phyloP scores from a whole-genome alignment of 139 green algal genomes.

The Pseudopediastrum boryanum region DNA sequence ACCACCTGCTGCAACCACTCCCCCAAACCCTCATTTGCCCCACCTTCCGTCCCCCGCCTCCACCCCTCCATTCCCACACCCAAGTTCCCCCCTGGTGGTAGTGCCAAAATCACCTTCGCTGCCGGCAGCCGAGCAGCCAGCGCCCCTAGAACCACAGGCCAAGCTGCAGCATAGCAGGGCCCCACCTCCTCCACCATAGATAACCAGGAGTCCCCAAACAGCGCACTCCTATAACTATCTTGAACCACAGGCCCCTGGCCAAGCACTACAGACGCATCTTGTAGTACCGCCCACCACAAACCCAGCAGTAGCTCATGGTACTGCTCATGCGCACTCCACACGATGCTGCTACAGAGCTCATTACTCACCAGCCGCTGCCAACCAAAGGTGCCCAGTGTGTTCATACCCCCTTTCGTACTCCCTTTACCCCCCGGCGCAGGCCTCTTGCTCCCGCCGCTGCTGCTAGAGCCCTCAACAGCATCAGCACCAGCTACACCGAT shows the following conservation, averaged over 20 bases:
- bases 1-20: neutral
- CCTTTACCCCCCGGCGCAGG: neutral
- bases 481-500: neutral
- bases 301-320: conserved; percentile 39
- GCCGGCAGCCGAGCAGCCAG: conserved; percentile 32
- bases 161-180: conserved; percentile 35
- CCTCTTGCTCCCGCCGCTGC: neutral
- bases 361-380: too few relatives aligned
- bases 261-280: conserved; percentile 63
- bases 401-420: conserved; percentile 16
- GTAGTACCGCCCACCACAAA: conserved; percentile 60
- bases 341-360: conserved; percentile 34
- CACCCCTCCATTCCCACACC: conserved; percentile 26
- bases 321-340: conserved; percentile 38
- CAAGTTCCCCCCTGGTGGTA: neutral
- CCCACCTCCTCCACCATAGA: conserved; percentile 7
- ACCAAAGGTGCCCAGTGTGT: too few relatives aligned
- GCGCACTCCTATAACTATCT: conserved; percentile 44
- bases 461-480: neutral
- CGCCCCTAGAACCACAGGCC: conserved; percentile 49
- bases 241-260: conserved; percentile 46
- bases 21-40: neutral
- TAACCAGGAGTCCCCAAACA: conserved; percentile 37
- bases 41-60: conserved; percentile 38
- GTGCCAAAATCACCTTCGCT: neutral